phyloP scores from a whole-genome alignment of 179 eudicot species.

The Pouteria campechiana region DNA sequence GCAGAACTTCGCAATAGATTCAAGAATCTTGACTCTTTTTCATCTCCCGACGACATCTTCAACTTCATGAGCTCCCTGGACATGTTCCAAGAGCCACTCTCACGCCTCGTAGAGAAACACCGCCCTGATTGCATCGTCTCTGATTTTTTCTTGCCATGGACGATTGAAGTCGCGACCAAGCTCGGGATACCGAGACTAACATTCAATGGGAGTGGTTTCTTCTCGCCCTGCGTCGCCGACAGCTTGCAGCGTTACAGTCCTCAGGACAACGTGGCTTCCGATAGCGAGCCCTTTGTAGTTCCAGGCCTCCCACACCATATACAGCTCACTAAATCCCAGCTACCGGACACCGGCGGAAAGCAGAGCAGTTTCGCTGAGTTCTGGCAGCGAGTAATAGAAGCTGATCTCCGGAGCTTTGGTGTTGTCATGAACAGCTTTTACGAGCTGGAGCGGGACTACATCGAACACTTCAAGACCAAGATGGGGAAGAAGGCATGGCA shows the following conservation, averaged over 20 bases:
- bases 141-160: constrained; percentile 43
- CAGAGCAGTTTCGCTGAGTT: constrained; percentile 15
- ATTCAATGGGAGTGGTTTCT: constrained; percentile 24
- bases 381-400: constrained; percentile 18
- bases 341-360: constrained; percentile 24
- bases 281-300: constrained; percentile 22
- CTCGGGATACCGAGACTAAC: constrained; percentile 29
- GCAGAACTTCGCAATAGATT: constrained; percentile 36
- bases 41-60: constrained; percentile 11
- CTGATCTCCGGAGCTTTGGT: constrained; percentile 34
- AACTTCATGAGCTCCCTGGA: constrained; percentile 20
- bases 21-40: constrained; percentile 16
- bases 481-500: constrained; percentile 30
- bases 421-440: constrained; percentile 25
- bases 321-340: constrained; percentile 21
- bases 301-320: constrained; percentile 27
- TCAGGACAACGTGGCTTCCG: constrained; percentile 16
- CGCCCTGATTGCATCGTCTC: constrained; percentile 43
- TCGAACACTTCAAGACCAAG: constrained; percentile 14
- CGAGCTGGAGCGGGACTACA: constrained; percentile 24
- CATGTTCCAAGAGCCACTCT: constrained; percentile 18
- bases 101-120: constrained; percentile 3
- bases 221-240: constrained; percentile 19
- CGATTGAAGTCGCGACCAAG: constrained; percentile 18
- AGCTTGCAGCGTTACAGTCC: constrained; percentile 18